These are phyloP conservation scores for Trametes meyenii DNA, from an alignment of 768 basidiomycete genomes.

Conservation along the genomic window DNA sequence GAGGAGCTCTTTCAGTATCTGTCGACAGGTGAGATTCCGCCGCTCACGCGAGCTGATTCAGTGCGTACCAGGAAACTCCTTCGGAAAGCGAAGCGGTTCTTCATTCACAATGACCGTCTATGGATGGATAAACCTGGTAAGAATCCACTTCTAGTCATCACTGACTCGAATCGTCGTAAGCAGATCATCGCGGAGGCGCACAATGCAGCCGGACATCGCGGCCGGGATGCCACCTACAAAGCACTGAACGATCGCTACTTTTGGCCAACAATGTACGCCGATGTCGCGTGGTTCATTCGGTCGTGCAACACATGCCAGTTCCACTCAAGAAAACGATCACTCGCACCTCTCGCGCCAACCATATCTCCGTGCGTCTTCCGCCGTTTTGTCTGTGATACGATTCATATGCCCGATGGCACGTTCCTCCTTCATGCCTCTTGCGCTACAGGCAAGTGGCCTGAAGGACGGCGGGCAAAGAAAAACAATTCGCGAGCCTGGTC, in stretches of 20 bases:
- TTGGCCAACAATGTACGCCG: conserved; percentile 26
- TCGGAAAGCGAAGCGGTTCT: not conserved
- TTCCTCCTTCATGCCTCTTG: not conserved
- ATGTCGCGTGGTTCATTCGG: conserved; percentile 34
- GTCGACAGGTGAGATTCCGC: not conserved
- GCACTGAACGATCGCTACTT: conserved; percentile 11
- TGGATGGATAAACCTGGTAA: not conserved
- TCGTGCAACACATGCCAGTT: conserved; percentile 40
- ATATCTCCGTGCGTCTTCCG: not conserved
- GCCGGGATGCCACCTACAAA: conserved; percentile 29
- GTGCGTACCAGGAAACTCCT: not conserved
- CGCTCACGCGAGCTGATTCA: not conserved
- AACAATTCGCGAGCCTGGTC: not conserved
- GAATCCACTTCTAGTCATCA: not conserved
- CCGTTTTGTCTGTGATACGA: not conserved
- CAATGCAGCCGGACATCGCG: conserved; percentile 35
- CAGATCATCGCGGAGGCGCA: conserved; percentile 25
- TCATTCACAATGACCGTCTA: not conserved
- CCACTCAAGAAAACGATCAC: conserved; percentile 30
- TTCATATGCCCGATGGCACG: not conserved
- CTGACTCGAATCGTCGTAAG: not conserved
- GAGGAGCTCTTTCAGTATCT: not conserved
- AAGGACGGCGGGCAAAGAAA: not conserved
- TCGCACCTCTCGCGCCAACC: not conserved
- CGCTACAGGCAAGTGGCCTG: not conserved